Evolutionary conservation across 768 basidiomycete species (phyloP).

Genomic region (Hericium rajendrae): DNA sequence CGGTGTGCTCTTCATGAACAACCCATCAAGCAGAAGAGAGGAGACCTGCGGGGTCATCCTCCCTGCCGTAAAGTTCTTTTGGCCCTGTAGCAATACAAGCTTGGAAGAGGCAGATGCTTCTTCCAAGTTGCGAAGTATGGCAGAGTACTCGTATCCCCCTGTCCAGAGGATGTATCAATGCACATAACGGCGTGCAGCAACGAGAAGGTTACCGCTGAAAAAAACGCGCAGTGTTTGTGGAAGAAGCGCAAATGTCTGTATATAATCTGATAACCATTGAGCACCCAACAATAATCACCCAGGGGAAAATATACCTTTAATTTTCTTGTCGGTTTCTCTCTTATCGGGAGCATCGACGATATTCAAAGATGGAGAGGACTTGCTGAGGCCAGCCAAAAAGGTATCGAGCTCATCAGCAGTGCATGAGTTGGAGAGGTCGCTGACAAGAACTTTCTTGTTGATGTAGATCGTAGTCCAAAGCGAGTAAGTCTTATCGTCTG

Average conservation of each 20-base stretch:
- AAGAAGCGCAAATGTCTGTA: conserved; percentile 60
- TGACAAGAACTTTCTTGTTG: background rate
- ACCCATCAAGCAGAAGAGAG: conserved; percentile 40
- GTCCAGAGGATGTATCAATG: background rate
- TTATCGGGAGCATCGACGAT: background rate
- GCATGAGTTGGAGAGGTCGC: conserved; percentile 37
- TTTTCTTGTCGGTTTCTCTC: background rate
- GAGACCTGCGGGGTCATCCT: conserved; percentile 42
- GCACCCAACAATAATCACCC: background rate
- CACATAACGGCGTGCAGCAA: no score
- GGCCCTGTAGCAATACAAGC: conserved; percentile 50
- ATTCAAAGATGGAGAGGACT: conserved; percentile 34
- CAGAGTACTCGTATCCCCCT: conserved; percentile 50
- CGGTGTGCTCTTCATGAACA: conserved; percentile 31
- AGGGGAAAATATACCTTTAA: background rate
- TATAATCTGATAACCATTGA: conserved; percentile 38
- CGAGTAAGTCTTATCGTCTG: background rate
- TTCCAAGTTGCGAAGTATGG: conserved; percentile 48
- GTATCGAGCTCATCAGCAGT: conserved; percentile 56
- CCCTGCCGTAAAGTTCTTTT: conserved; percentile 32
- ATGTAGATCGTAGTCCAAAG: background rate
- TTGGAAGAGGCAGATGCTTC: conserved; percentile 57
- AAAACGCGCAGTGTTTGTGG: conserved; percentile 69
- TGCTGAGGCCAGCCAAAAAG: conserved; percentile 56
- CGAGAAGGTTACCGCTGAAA: conserved; percentile 45